Evolutionary conservation across 2,329 filamentous ascomycete genomes (phyloP).

Genomic region (Trichoderma pleuroti): DNA sequence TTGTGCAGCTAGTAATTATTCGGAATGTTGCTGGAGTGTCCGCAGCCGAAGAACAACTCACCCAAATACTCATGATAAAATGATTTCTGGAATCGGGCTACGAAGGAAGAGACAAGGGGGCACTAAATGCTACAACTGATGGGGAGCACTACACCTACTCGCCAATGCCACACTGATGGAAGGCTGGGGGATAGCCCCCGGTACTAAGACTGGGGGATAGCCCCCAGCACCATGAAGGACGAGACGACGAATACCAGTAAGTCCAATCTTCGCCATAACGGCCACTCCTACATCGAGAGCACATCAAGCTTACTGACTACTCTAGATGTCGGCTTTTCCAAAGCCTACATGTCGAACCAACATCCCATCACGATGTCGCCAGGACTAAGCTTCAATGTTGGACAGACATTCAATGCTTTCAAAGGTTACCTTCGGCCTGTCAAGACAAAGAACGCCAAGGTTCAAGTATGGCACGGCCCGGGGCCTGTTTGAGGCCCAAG

Average conservation of each 20-base stretch:
- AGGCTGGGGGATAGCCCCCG: no score
- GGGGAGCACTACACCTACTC: no score
- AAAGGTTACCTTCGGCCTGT: background rate
- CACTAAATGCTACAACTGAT: background rate
- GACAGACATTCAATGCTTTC: background rate
- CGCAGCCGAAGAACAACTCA: conserved; percentile 75
- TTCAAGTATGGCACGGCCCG: background rate
- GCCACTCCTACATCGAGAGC: background rate
- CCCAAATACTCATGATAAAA: conserved; percentile 83
- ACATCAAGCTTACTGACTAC: background rate
- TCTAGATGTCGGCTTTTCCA: conserved; percentile 44
- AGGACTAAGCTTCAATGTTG: conserved; percentile 41
- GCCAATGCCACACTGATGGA: no score
- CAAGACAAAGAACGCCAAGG: background rate
- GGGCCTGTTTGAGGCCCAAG: background rate
- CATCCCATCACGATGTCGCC: conserved; percentile 36
- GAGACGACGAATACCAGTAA: conserved; percentile 34
- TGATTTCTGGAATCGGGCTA: conserved; percentile 68
- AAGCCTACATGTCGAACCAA: conserved; percentile 38
- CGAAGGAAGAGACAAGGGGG: no score
- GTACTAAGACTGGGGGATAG: conserved; percentile 46
- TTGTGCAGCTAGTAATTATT: conserved; percentile 68
- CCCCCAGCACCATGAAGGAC: conserved; percentile 40
- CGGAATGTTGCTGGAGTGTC: conserved; percentile 62
- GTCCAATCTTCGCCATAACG: conserved; percentile 20